Base-by-base conservation (phyloP, 164 flowering plant species). In the Chloranthus sessilifolius region DNA sequence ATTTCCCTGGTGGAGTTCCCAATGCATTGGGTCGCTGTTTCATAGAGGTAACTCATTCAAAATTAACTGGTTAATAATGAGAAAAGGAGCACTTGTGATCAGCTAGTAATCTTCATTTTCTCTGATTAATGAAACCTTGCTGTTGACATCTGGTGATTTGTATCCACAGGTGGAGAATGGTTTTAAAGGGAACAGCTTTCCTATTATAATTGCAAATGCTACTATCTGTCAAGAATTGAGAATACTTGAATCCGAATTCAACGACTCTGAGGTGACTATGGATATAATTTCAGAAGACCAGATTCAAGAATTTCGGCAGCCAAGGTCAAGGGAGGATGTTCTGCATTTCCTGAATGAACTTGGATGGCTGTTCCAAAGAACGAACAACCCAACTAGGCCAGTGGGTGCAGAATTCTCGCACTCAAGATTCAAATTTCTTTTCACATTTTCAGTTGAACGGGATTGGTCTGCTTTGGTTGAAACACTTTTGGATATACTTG, bases 301-400 rank as follows among this genome's bases (percentile, higher is more conserved):
- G 6, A 34, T 35, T 36, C 59, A 60, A 36, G 65, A 74, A 45
- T 47, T 52, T 36, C 74, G 59, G 26, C 58, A 48, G 53, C 78
- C 79, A 19, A 69, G 65, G 52, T 74, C 85, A 14, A 76, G 71
- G 74, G 88, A 74, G 44, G 86, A 76, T 61, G 68, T 66, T n/a
- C 48, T 86, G 42, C 81, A 81, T 68, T 90, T 82, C 62, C 69
- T 90, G 49, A 77, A 90, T 66, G 97, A 90, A 61, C 90, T 90
- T 25, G 97, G 97, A 38, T 90, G 97, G 97, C 60, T 90, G 2
- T 84, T 90, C 58, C 97, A 90, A 58, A 68, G 81, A 58, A 77
- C 63, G 20, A 47, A 31, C 24, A 36, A 30, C n/a, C 50, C 61
- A 28, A 48, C 61, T 12, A 61, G 59, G 39, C 61, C 53, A 33